Evolutionary conservation across 345 rosid genomes (phyloP).

Genomic region (Heritiera littoralis): DNA sequence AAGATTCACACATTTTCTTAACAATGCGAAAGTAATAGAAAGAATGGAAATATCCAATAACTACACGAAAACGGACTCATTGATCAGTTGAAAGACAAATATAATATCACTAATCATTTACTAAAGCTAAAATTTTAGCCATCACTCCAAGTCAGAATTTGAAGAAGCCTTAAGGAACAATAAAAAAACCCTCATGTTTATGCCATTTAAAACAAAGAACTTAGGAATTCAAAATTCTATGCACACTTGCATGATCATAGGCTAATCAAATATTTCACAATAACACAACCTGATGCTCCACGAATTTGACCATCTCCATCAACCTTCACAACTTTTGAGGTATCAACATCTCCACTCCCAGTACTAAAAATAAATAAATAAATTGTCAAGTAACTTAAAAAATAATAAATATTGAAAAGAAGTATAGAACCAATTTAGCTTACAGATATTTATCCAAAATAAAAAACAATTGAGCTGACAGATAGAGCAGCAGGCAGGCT

Average conservation of each 20-base stretch:
- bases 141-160: background rate
- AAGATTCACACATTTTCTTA: constrained; percentile 12
- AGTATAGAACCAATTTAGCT: background rate
- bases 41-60: constrained; percentile 1
- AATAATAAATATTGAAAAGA: background rate
- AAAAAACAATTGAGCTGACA: too few relatives aligned
- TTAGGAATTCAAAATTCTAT: background rate
- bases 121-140: background rate
- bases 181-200: background rate
- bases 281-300: constrained; percentile 80
- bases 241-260: background rate
- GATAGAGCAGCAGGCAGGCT: background rate
- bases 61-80: background rate
- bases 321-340: constrained; percentile 81
- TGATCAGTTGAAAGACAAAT: background rate
- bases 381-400: background rate
- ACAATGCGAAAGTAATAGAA: background rate
- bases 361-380: constrained; percentile 48
- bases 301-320: constrained; percentile 64
- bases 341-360: constrained; percentile 95
- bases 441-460: background rate
- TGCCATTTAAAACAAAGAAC: background rate
- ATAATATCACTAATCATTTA: background rate
- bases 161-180: constrained; percentile 1
- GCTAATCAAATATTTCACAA: background rate